A percentile compares a stretch with the other conserved stretches of the same genome.
Evolutionary conservation across 169 alveolate genomes (phyloP).

Genomic region (Eimeria tenella): DNA sequence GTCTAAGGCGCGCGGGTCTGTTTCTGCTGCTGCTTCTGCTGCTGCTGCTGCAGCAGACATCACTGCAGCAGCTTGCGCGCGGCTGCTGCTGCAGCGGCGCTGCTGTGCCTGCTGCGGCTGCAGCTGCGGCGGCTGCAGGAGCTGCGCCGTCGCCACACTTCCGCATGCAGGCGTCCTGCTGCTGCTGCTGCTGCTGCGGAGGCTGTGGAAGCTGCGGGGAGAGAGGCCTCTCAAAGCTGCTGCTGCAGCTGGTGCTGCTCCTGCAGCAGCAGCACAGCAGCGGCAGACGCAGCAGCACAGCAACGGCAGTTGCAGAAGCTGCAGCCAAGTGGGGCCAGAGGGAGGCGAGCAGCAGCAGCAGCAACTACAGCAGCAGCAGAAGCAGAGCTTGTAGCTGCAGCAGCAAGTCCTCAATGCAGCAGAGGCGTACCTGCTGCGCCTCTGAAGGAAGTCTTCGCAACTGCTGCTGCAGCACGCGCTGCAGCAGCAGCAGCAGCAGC

Average conservation of each 20-base stretch:
- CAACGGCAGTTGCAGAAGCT: conserved; percentile 5
- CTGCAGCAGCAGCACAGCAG: background rate
- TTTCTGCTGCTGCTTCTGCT: conserved; percentile 14
- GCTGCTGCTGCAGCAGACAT: conserved; percentile 29
- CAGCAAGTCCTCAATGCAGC: background rate
- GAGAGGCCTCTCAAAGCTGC: background rate
- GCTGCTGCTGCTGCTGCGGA: conserved; percentile 2
- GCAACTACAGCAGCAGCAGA: background rate
- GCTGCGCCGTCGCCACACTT: too few species aligned
- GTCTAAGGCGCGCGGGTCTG: background rate
- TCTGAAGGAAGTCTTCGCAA: background rate
- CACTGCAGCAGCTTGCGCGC: background rate
- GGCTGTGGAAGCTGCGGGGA: background rate
- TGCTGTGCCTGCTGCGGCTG: background rate
- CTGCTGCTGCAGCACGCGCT: conserved; percentile 28
- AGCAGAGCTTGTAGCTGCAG: background rate
- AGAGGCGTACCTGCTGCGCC: background rate
- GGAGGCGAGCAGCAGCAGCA: background rate
- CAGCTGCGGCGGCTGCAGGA: background rate
- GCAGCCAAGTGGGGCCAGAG: background rate
- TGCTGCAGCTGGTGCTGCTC: conserved; percentile 6
- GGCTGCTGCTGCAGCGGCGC: background rate
- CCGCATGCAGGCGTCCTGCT: too few species aligned
- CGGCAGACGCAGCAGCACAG: background rate
- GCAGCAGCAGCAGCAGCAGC: conserved; percentile 1